Base-by-base conservation (phyloP, 164 flowering plant species). In the Cinnamomum micranthum region DNA sequence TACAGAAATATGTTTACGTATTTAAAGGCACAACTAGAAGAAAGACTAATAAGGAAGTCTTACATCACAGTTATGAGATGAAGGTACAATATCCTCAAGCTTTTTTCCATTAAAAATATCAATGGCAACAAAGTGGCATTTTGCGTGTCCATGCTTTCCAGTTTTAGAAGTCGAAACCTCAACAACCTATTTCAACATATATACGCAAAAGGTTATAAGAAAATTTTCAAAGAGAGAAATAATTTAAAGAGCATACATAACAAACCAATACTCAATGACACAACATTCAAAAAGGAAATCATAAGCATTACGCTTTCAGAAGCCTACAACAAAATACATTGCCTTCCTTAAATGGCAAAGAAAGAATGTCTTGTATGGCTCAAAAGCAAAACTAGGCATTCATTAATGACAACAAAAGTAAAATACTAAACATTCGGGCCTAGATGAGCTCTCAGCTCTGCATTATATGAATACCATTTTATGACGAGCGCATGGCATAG, bases 161-260 rank as follows among this genome's bases (percentile, higher is more conserved):
- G 86, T 84, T 77, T 84, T 84, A 47, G 86, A 84, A 31, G 84
- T 84, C 23, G 86, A 84, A 63, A 81, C 86, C 74, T 84, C 86
- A 25, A 84, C 86, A 73, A 84, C 86, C 86, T 84, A 74, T 23
- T 52, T 20, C 60, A 78, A 31, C 70, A 67, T 17, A 67, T 6
- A 67, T 41, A 41, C 47, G 9, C 41, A 17, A 17, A 13, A 47
- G 9, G n/a, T 15, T 47, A 11, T 35, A n/a, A 27, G 22, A 69
- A 9, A 35, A 5, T 25, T 64, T 24, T 64, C 28, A 13, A 69
- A 50, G 20, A 20, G 24, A 69, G 5, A 41, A 14, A 50, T 3
- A 7, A 22, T 22, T 67, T 14, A 15, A 55, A 15, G n/a, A 55
- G n/a, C 20, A 14, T 20, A 14, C 20, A 15, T 6, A 55, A 55